phyloP scores from a whole-genome alignment of 257 asterid species.

The Gentiana dahurica region DNA sequence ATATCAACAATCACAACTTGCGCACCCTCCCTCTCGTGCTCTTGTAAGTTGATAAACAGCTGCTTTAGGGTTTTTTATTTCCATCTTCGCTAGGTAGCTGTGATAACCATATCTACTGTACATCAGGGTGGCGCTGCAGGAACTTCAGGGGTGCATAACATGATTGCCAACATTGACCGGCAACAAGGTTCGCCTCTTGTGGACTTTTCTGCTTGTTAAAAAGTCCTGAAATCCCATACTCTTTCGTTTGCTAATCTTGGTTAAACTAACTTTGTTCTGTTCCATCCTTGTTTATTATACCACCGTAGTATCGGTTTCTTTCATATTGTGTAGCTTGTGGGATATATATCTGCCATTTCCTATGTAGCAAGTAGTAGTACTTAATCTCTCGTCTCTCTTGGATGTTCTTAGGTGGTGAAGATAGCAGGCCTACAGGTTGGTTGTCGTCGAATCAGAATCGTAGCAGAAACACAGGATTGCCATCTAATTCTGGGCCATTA shows the following conservation, averaged over 20 bases:
- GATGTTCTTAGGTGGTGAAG: constrained; percentile 54
- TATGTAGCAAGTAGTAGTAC: not conserved
- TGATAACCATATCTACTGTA: constrained; percentile 6
- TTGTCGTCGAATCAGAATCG: constrained; percentile 35
- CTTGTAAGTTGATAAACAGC: constrained; percentile 41
- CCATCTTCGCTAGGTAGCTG: not conserved
- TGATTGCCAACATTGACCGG: constrained; percentile 38
- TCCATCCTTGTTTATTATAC: not conserved
- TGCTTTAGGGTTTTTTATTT: not conserved
- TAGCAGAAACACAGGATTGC: constrained; percentile 29
- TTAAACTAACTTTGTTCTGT: not conserved
- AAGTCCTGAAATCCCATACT: constrained; percentile 1
- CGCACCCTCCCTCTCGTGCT: constrained; percentile 68
- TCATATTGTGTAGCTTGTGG: not conserved
- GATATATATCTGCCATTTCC: not conserved
- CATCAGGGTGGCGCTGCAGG: constrained; percentile 50
- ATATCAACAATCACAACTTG: constrained; percentile 69
- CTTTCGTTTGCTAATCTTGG: not conserved
- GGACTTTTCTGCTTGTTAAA: constrained; percentile 1
- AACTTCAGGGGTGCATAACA: constrained; percentile 57
- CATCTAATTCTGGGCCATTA: constrained; percentile 47
- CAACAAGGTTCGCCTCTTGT: constrained; percentile 46
- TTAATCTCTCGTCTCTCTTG: constrained; percentile 4
- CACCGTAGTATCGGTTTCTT: not conserved
- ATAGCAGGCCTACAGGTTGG: constrained; percentile 40